Evolutionary conservation across 169 alveolate species (phyloP), one percentile per base, ranked within the genome.

Genomic region (Eimeria tenella): DNA sequence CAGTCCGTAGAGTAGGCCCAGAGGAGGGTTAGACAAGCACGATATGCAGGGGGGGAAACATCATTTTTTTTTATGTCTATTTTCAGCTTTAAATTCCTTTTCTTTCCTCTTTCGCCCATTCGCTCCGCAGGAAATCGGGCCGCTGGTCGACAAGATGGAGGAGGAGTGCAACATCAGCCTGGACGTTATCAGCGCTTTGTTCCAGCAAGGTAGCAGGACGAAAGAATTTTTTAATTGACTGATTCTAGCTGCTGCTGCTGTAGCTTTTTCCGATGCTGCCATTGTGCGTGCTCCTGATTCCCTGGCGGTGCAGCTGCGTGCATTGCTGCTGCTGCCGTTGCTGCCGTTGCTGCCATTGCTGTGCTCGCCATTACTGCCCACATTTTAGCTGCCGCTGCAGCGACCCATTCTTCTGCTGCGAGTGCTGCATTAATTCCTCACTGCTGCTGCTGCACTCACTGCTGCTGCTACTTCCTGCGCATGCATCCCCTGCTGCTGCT

Each of bases 91-190:
- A 1, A 11, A 58, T 58, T 58, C 65, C 17, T 58, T 58, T 58
- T 58, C 65, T 58, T 58, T 15, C 17, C 65, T 58, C 65, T 58
- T n/a, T n/a, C 56, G 15, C 19, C 19, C 21, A 15, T 15, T 17
- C 15, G 50, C 56, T 74, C 75, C 15, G 6, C 19, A 93, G 95
- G 90, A 73, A 31, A 93, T 93, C 50, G 82, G 70, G 2, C 95
- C 96, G 3, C 21, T 49, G 23, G 94, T 88, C 5, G 19, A 8
- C 49, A 56, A 65, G 65, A 94, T 94, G 94, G 96, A 94, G 73
- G 96, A 88, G 19, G 93, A 73, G 53, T 50, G 88, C 25, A 6
- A 65, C 5, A 62, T 94, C 31, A 86, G 53, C 73, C 70, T 87
- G 5, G 77, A 19, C 50, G 19, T 94, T 19, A 74, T 94, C 74